Base-by-base conservation (phyloP, 2,329 filamentous ascomycete genomes). In the Dryadomyces quercivorus region DNA sequence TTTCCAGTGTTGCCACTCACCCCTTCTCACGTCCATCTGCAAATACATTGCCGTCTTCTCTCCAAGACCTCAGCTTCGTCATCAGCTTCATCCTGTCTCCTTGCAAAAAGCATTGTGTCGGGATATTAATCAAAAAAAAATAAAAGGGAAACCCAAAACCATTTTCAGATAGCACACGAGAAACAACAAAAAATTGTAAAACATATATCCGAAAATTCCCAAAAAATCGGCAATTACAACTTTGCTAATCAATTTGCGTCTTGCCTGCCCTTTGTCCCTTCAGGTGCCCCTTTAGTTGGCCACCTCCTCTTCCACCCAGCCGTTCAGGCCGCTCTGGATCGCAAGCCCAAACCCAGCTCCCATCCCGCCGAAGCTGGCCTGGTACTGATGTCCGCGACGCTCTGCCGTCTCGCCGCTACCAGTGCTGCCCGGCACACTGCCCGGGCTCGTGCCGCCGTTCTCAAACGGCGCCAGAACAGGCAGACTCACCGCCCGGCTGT, bases 401-500 rank as follows among this genome's bases (percentile, higher is more conserved):
- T 81, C 76, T 43, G 74, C 74, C 26, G 77, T 76, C 52, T 69
- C 67, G 18, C 63, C 62, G 5, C 68, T 31, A 31, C 26, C 71
- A 38, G 68, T 68, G 58, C 69, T 70, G 16, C 73, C 74, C 18
- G 72, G 70, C 20, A 72, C 65, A 59, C 73, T 74, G 62, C 71
- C 73, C 44, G 74, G 72, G 66, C 74, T 77, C 58, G 70, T 75
- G 54, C 73, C 74, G 46, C 78, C 77, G 53, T 82, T 82, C 67
- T 83, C 78, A 54, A 82, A 80, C 16, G 81, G 80, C 0, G 80
- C 81, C 53, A 86, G 76, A 5, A 78, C 81, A 1, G 93, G 93
- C 64, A 98, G 74, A 66, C 90, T 95, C 57, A 96, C 89, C 38
- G 93, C 90, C 42, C 93, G 85, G 64, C 82, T 92, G 68, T 85